Evolutionary conservation across 768 basidiomycete species (phyloP), one percentile per base, ranked within the genome.

Genomic region (Cyclocybe aegerita): DNA sequence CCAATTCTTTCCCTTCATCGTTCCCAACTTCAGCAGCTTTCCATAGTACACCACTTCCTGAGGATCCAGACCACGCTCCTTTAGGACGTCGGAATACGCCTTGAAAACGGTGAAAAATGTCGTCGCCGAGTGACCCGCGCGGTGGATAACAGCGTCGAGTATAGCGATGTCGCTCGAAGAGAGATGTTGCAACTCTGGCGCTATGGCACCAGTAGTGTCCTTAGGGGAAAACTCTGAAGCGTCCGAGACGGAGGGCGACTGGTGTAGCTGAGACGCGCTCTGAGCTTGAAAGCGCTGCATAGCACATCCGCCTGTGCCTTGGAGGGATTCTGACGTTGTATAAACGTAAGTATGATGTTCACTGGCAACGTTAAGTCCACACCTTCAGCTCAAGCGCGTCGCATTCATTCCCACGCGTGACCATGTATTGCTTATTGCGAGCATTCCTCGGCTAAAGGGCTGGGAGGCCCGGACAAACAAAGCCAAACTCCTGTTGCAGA

Each of bases 91-190:
- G 60, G 85, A 89, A 67, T 94, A 93, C 0, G 90, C 87, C 62
- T 88, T 90, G 75, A 91, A 85, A n/a, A 92, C 80, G 4, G 81
- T 79, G 35, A 90, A 74, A 60, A 93, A 93, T 0, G 87, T 87
- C 4, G 87, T 87, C 11, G 89, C 86, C 7, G 76, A 70, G 7
- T 81, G 71, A 4, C 85, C 77, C 38, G 87, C 89, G 46, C 85
- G 82, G 50, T 71, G 62, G 23, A 94, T 81, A 9, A 94, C 86
- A 16, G 81, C 79, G 55, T 93, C 87, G 39, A 94, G 73, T 56
- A 93, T 77, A 40, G 81, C 76, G 54, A 92, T 74, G 60, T 93
- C 88, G 39, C 73, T 64, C 6, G 62, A 61, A 0, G 82, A 67
- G 23, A 89, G 74, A 34, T 69, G 62, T 56, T 74, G 56, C n/a